Conservation (phyloP, 495 filamentous ascomycete species). For the Neurospora sp. region DNA sequence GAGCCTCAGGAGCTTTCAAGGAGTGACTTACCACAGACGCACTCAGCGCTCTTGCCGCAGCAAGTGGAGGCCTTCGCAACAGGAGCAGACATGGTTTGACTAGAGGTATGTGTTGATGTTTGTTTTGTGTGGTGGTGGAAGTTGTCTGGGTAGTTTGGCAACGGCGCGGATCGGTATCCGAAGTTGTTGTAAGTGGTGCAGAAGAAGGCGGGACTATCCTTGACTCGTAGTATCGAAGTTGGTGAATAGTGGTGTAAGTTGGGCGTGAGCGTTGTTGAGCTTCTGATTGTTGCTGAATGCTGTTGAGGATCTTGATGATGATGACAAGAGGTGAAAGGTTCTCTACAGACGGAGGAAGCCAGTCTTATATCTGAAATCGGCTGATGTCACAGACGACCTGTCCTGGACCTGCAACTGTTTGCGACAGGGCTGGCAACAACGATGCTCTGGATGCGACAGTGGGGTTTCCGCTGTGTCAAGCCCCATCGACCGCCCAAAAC, state of each 20-base stretch:
- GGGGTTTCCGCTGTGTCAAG: background rate
- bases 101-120: background rate
- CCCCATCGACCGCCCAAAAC: background rate
- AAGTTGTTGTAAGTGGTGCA: background rate
- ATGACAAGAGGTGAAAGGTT: background rate
- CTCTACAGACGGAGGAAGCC: background rate
- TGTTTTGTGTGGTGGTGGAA: background rate
- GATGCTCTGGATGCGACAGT: background rate
- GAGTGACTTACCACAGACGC: constrained; percentile 38
- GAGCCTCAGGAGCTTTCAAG: background rate
- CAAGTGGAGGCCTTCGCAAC: constrained; percentile 30
- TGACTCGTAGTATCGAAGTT: background rate
- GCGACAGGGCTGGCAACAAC: background rate
- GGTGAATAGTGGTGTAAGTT: background rate
- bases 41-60: constrained; percentile 41
- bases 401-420: background rate
- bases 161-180: background rate
- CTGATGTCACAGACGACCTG: background rate
- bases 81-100: constrained; percentile 14
- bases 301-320: background rate
- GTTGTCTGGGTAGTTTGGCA: background rate
- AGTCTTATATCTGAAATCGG: background rate
- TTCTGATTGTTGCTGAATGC: background rate
- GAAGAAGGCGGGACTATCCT: background rate
- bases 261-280: background rate